Evolutionary conservation across 371 early-diverging fungal genomes (phyloP).

Genomic region (Mortierella sp.): DNA sequence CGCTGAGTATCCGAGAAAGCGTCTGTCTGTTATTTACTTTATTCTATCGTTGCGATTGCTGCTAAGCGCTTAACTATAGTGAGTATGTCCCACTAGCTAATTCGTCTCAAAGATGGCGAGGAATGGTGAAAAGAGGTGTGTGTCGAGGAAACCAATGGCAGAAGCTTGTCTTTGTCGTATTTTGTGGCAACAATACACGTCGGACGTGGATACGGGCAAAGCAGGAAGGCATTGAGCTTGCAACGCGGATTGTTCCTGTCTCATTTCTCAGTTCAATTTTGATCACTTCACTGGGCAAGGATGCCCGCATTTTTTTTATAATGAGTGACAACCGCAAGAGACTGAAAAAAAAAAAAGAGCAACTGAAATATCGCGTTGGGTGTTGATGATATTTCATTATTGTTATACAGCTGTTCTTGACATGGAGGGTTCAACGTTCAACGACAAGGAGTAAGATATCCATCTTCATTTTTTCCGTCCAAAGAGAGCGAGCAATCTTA

Average conservation of each 20-base stretch:
- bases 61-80: too few relatives aligned
- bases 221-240: constrained; percentile 6
- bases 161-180: too few relatives aligned
- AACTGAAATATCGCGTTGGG: not conserved
- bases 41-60: too few relatives aligned
- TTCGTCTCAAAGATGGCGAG: not conserved
- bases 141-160: too few relatives aligned
- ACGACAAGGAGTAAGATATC: constrained; percentile 1
- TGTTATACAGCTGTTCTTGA: too few relatives aligned
- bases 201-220: constrained; percentile 12
- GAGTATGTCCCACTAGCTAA: too few relatives aligned
- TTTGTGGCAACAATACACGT: not conserved
- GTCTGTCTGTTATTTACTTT: too few relatives aligned
- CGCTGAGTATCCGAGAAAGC: too few relatives aligned
- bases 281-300: not conserved
- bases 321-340: not conserved
- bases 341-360: not conserved
- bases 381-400: not conserved
- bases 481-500: not conserved
- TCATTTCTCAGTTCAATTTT: not conserved
- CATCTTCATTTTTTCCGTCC: not conserved
- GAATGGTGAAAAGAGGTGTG: too few relatives aligned
- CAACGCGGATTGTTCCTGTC: constrained; percentile 9
- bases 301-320: constrained; percentile 20
- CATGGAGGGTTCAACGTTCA: not conserved